phyloP scores from a whole-genome alignment of 352 stramenopile genomes.

The Globisporangium nodosum region DNA sequence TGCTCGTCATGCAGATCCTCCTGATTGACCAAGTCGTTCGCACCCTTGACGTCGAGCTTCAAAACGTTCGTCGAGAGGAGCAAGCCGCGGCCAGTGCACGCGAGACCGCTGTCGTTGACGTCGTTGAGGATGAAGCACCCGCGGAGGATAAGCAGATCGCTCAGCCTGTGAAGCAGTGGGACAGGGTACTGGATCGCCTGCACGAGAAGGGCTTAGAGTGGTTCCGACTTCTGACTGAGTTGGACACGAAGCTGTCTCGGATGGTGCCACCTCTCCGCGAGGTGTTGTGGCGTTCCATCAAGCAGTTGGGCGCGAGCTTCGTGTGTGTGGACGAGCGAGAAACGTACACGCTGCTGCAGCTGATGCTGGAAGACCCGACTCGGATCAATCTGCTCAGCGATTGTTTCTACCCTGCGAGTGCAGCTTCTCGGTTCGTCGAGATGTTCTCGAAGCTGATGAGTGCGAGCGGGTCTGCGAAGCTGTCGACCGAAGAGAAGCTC shows the following conservation, averaged over 20 bases:
- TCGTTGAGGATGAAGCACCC: not conserved
- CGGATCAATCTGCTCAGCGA: slow-evolving; percentile 76
- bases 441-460: slow-evolving; percentile 88
- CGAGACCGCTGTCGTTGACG: not conserved
- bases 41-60: slow-evolving; percentile 44
- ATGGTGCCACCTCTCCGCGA: slow-evolving; percentile 84
- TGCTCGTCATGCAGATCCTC: slow-evolving; percentile 77
- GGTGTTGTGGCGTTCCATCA: slow-evolving; percentile 77
- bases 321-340: slow-evolving; percentile 80
- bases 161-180: slow-evolving; percentile 16
- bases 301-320: slow-evolving; percentile 72
- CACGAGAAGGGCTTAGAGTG: slow-evolving; percentile 79
- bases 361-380: slow-evolving; percentile 83
- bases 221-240: slow-evolving; percentile 71
- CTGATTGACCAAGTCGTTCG: slow-evolving; percentile 77
- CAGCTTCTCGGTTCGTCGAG: slow-evolving; percentile 72
- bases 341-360: slow-evolving; percentile 69
- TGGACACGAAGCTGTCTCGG: slow-evolving; percentile 75
- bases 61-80: slow-evolving; percentile 33
- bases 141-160: slow-evolving; percentile 4
- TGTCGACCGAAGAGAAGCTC: slow-evolving; percentile 70
- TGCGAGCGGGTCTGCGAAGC: slow-evolving; percentile 51
- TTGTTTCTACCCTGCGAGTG: slow-evolving; percentile 74
- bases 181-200: slow-evolving; percentile 38
- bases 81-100: slow-evolving; percentile 10